phyloP scores from a whole-genome alignment of 2,329 filamentous ascomycete species.

The Colletotrichum higginsianum region DNA sequence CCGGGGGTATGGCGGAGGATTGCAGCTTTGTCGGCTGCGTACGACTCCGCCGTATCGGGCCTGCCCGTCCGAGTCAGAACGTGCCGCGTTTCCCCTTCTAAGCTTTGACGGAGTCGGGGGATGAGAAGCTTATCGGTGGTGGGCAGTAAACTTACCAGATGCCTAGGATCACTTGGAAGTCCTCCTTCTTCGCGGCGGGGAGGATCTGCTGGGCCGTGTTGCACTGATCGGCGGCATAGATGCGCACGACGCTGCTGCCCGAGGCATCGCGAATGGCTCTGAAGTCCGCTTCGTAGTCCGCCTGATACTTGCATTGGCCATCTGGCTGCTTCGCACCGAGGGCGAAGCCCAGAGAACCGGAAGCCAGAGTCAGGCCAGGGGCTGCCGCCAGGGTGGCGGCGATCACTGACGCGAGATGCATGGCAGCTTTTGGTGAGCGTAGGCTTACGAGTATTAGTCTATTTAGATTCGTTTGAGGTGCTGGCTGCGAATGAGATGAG shows the following conservation, averaged over 20 bases:
- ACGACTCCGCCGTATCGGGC: constrained; percentile 75
- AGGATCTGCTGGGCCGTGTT: constrained; percentile 74
- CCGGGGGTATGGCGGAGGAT: constrained; percentile 57
- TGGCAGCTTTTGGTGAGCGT: neutral
- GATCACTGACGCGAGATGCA: constrained; percentile 13
- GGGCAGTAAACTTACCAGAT: constrained; percentile 70
- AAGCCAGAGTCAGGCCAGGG: constrained; percentile 56
- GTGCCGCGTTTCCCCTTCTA: neutral
- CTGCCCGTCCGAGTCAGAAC: constrained; percentile 50
- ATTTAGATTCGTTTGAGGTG: neutral
- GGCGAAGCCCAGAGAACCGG: constrained; percentile 71
- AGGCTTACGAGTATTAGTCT: neutral
- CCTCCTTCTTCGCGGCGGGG: constrained; percentile 75
- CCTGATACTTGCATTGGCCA: constrained; percentile 71
- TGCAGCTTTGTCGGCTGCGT: constrained; percentile 72
- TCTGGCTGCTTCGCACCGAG: constrained; percentile 75
- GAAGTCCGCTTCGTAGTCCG: constrained; percentile 78
- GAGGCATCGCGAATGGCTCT: constrained; percentile 68
- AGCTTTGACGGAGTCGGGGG: neutral
- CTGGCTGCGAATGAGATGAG: neutral
- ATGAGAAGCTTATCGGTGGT: neutral
- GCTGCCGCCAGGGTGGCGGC: constrained; percentile 41
- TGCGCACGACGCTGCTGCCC: constrained; percentile 71
- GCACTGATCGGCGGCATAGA: constrained; percentile 78
- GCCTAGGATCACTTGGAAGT: constrained; percentile 78